phyloP scores from a whole-genome alignment of 2,329 filamentous ascomycete genomes.

The Pseudocercospora fijiensis region DNA sequence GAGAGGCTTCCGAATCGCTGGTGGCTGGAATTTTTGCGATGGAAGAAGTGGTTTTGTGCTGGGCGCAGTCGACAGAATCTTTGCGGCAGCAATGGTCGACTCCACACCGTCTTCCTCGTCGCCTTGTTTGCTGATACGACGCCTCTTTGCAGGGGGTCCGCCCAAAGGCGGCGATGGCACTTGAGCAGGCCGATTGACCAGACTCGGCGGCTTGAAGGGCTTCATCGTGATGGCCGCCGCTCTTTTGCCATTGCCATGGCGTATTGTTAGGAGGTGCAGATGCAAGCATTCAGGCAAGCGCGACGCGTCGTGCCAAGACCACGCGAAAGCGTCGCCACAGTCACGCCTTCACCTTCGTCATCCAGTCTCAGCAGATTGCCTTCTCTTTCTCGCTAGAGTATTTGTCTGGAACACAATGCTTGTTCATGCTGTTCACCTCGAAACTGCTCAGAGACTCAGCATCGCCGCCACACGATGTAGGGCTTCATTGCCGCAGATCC shows the following conservation, averaged over 20 bases:
- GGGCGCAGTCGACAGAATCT: slow-evolving; percentile 27
- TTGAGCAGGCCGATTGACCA: slow-evolving; percentile 23
- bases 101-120: slow-evolving; percentile 29
- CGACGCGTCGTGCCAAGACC: background rate
- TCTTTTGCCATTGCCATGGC: background rate
- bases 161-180: slow-evolving; percentile 6
- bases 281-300: background rate
- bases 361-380: too few relatives aligned
- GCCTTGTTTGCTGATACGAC: slow-evolving; percentile 41
- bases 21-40: slow-evolving; percentile 28
- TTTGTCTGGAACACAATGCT: too few relatives aligned
- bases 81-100: slow-evolving; percentile 30
- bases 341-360: too few relatives aligned
- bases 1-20: slow-evolving; percentile 34
- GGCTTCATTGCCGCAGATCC: background rate
- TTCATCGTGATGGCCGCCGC: slow-evolving; percentile 28
- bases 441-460: too few relatives aligned
- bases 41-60: slow-evolving; percentile 28
- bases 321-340: background rate
- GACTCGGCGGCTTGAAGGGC: slow-evolving; percentile 34
- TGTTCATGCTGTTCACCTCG: too few relatives aligned
- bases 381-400: too few relatives aligned
- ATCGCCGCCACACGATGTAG: too few relatives aligned
- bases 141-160: slow-evolving; percentile 45
- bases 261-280: background rate